A percentile compares a stretch with the other conserved stretches of the same genome.
Conservation (phyloP, 1,284 basidiomycete genomes). For the Golubevia sp. region DNA sequence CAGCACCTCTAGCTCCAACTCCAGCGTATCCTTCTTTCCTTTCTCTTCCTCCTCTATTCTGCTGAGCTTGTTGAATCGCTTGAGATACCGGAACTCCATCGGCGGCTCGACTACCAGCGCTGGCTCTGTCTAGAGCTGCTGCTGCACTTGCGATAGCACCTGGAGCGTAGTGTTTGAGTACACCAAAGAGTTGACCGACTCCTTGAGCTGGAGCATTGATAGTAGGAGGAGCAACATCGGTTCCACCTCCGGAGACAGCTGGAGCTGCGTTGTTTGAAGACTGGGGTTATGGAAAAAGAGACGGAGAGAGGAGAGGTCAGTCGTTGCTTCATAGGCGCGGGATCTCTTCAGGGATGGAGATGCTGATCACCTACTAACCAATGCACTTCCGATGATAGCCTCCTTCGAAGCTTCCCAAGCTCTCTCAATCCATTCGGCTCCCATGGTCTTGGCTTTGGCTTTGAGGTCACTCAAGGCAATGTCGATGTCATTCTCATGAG, state of each 20-base stretch:
- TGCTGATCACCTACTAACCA: constrained; percentile 5
- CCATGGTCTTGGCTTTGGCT: not conserved
- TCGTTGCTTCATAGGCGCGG: not conserved
- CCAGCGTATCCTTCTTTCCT: not conserved
- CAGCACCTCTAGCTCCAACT: not conserved
- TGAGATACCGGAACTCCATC: not conserved
- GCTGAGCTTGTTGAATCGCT: not conserved
- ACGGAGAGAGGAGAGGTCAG: not conserved
- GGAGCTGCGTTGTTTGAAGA: not conserved
- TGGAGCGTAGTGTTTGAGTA: not conserved
- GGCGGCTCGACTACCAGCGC: not conserved
- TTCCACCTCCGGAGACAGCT: not conserved
- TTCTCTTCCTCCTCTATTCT: not conserved
- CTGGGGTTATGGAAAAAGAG: not conserved
- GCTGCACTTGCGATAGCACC: not conserved
- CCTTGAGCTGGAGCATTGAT: not conserved
- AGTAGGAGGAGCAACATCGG: not conserved
- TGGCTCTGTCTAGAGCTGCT: not conserved
- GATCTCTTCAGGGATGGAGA: not conserved
- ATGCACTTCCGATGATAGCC: not conserved
- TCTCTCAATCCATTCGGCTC: not conserved
- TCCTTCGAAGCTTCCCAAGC: not conserved
- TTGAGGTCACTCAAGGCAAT: constrained; percentile 18
- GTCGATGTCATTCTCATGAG: constrained; percentile 34
- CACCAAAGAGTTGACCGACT: not conserved